Base-by-base conservation (phyloP, 805 yeast species). In the Cyberlindnera veronae region DNA sequence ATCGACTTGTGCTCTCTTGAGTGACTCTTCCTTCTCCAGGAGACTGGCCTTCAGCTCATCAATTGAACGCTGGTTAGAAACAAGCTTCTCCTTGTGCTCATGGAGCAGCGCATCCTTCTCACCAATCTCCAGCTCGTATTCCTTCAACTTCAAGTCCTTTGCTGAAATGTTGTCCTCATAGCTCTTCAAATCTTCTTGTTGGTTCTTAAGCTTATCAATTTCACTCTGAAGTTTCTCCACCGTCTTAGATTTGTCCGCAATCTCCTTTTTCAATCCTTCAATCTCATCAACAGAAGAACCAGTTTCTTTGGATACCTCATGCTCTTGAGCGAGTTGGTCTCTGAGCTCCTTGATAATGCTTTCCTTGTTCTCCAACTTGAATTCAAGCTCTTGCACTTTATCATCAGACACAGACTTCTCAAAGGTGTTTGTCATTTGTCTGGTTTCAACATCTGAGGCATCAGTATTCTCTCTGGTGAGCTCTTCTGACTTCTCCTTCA, bases 291-390 rank as follows among this genome's bases (percentile, higher is more conserved):
- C 31, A 14, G 19, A 28, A 14, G 17, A 5, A 9, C 14, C 10
- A 6, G n/a, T 8, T 7, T n/a, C 9, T 6, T 6, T 9, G 11
- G 17, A 4, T 10, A 14, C 19, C 6, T 14, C 14, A 5, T 5
- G 9, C 7, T 12, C 35, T 29, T 42, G 34, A 4, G 12, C 16
- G 12, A 41, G 44, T 19, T 42, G 18, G 2, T 21, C 30, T 15
- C 30, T 48, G 29, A 54, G 42, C 7, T 52, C 55, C 8, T 36
- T 20, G 4, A 54, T 50, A 3, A 49, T 44, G 10, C n/a, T 34
- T 21, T 52, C 55, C 29, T 54, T 52, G 29, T 45, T 46, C 20
- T 46, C 49, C 32, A 54, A 24, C 26, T 38, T 42, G 34, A 41
- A 41, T 29, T 54, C 49, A 13, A 48, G 26, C 31, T 49, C 57